Base-by-base conservation (phyloP, 148 eudicot genomes). In the Arbutus unedo region DNA sequence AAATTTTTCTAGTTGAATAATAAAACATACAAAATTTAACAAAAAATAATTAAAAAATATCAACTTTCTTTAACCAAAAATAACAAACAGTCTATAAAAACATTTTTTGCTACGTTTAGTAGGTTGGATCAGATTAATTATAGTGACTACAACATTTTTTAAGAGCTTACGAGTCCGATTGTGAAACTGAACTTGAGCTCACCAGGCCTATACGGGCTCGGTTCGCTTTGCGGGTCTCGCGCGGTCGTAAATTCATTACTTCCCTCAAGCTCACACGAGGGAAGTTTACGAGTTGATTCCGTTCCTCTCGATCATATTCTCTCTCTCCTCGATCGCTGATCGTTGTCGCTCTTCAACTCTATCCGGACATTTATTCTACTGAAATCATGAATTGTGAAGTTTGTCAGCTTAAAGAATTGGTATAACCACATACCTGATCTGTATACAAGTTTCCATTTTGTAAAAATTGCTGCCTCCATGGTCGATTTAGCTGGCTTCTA, bases 401-500 rank as follows among this genome's bases (percentile, higher is more conserved):
- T 85, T 96, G 97, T 88, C 97, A 92, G 82, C 99, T 96, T 88
- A 94, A 94, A 86, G 99, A 96, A 88, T 88, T 96, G 84, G 99
- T 94, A 82, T 74, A 45, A 21, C 44, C 49, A n/a, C 48, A 31
- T 15, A 76, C 11, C 2, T 38, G 38, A 25, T 56, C 5, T 11
- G 19, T 16, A 3, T 16, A 55, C 51, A 45, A 7, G 31, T 67
- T 25, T 10, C 62, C 51, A 43, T 78, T 44, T 18, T n/a, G 23
- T 4, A 13, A 50, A 3, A 23, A 50, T 50, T 6, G 6, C 16
- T 25, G 16, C 57, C 57, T 23, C 19, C 57, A 3, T n/a, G 3
- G 41, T 21, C 41, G 57, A 75, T 75, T 50, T 5, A n/a, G 21
- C 54, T 21, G 9, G 31, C 2, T 74, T 10, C 31, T 8, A 1